Base-by-base conservation (phyloP, 257 asterid genomes). In the Coffea canephora region DNA sequence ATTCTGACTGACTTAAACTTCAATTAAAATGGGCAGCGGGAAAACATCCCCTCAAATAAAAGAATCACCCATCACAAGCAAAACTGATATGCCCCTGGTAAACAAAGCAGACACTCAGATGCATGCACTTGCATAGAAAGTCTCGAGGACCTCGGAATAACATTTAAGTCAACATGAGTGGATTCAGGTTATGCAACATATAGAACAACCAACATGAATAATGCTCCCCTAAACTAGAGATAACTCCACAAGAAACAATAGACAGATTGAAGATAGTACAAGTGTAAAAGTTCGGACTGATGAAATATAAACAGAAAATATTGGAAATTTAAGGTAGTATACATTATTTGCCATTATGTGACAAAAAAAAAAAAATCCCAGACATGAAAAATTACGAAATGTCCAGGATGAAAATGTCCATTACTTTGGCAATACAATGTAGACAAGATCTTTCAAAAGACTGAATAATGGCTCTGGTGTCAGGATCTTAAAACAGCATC, bases 401-500 rank as follows among this genome's bases (percentile, higher is more conserved):
- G 27, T 11, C 36, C 6, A 25, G 50, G 50, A 34, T n/a, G 19
- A 36, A 48, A 9, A 71, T 18, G n/a, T 8, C 2, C 34, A 45
- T 59, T 11, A 46, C 64, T 62, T 45, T 31, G 61, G 41, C 19
- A 25, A n/a, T 74, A 76, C 76, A 71, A 66, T 74, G 27, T 21
- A 27, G 23, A 66, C 18, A 67, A 12, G 71, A 15, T 23, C 48
- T 71, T 55, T 62, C 73, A 74, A 34, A 49, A 62, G 66, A 21
- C 62, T n/a, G 39, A 55, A 45, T 12, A 21, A 49, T 36, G 64
- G 61, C 71, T 55, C 13, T 8, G 25, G 43, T 64, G 57, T 41
- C 74, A 73, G 66, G 65, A 52, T 74, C 73, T 62, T 48, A 76
- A 62, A 43, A 64, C 46, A 61, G 27, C 34, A 16, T 62, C 16